A percentile compares a stretch with the other conserved stretches of the same genome.
phyloP scores from a whole-genome alignment of 371 early-diverging fungal species.

The Saksenaea vasiformis region DNA sequence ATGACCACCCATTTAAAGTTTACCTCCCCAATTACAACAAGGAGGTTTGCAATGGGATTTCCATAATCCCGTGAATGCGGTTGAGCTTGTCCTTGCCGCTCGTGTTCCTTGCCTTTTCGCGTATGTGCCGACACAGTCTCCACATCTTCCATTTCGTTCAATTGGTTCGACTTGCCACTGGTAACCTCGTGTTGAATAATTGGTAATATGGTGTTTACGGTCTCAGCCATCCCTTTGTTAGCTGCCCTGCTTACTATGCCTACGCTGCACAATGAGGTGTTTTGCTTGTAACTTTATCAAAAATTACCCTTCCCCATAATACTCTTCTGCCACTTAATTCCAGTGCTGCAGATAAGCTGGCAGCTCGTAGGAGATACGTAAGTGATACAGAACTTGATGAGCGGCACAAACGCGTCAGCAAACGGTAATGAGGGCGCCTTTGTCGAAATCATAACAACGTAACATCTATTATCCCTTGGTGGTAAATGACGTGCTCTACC shows the following conservation, averaged over 20 bases:
- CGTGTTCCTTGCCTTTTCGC: neutral
- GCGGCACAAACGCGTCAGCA: constrained; percentile 59
- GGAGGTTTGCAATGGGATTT: neutral
- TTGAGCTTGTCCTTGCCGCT: neutral
- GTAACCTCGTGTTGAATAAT: constrained; percentile 12
- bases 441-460: constrained; percentile 38
- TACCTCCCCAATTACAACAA: neutral
- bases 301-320: constrained; percentile 53
- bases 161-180: neutral
- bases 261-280: constrained; percentile 1
- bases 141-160: neutral
- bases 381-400: constrained; percentile 56
- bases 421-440: constrained; percentile 53
- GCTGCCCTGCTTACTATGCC: constrained; percentile 44
- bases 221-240: constrained; percentile 41
- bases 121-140: neutral
- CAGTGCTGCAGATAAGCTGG: constrained; percentile 45
- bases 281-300: neutral
- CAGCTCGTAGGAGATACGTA: constrained; percentile 32
- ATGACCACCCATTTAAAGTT: neutral
- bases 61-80: neutral
- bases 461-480: constrained; percentile 20
- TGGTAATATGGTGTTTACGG: constrained; percentile 20
- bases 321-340: constrained; percentile 57
- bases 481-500: neutral